phyloP scores from a whole-genome alignment of 306 rosid species.

The Pachyrhizus erosus region DNA sequence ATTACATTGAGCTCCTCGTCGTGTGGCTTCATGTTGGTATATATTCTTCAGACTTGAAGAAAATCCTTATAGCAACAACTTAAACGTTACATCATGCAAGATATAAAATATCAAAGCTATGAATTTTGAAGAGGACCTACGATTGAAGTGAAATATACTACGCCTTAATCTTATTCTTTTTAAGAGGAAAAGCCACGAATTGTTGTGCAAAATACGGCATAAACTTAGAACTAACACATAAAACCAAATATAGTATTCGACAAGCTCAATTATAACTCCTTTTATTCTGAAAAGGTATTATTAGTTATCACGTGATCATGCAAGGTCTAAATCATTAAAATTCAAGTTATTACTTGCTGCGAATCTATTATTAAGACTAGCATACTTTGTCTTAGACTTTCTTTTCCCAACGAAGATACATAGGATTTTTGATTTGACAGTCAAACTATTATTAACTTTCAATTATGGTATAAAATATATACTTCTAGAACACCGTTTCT shows the following conservation, averaged over 20 bases:
- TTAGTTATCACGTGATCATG: constrained; percentile 16
- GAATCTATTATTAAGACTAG: neutral
- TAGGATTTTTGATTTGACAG: constrained; percentile 18
- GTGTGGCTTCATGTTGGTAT: constrained; percentile 26
- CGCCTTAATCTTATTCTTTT: neutral
- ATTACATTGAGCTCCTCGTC: constrained; percentile 33
- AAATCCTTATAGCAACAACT: neutral
- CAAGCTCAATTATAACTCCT: neutral
- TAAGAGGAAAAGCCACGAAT: neutral
- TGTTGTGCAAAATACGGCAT: neutral
- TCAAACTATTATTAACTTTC: constrained; percentile 2
- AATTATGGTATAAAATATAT: neutral
- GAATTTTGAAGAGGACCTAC: constrained; percentile 3
- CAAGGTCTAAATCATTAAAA: constrained; percentile 11
- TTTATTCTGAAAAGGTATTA: neutral
- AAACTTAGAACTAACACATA: neutral
- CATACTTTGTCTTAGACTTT: neutral
- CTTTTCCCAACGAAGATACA: neutral
- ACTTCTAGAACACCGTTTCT: neutral
- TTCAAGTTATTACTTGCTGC: neutral
- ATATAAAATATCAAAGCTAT: neutral
- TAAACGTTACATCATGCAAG: neutral
- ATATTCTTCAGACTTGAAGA: neutral
- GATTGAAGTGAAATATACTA: neutral
- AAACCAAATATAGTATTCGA: neutral